Evolutionary conservation across 495 filamentous ascomycete genomes (phyloP).

Genomic region (Astrocystis sublimbata): DNA sequence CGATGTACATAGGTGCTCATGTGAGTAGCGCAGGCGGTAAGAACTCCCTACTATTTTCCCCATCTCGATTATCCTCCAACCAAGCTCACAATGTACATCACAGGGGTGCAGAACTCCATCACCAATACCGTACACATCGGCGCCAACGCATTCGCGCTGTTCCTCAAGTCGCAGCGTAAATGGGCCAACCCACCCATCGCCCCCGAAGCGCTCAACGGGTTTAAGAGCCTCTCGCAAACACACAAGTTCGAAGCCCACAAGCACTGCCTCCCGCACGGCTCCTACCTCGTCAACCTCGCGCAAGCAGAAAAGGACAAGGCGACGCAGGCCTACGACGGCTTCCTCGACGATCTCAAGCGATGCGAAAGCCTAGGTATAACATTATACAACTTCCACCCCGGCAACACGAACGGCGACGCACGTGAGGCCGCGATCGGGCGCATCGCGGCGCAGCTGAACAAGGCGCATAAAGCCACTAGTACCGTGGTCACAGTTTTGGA

Average conservation of each 20-base stretch:
- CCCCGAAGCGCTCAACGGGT: constrained; percentile 64
- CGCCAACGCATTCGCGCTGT: constrained; percentile 89
- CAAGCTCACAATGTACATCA: background rate
- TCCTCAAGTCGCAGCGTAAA: constrained; percentile 93
- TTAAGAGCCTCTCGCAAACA: constrained; percentile 63
- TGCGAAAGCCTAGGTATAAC: constrained; percentile 87
- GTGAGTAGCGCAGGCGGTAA: constrained; percentile 83
- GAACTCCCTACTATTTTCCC: constrained; percentile 8
- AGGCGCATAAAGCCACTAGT: constrained; percentile 71
- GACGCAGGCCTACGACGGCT: constrained; percentile 80
- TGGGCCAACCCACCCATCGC: constrained; percentile 84
- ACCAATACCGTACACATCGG: constrained; percentile 79
- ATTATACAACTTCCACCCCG: constrained; percentile 97
- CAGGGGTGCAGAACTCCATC: constrained; percentile 83
- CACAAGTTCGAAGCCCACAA: constrained; percentile 70
- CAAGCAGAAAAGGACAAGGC: constrained; percentile 76
- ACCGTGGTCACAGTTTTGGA: constrained; percentile 83
- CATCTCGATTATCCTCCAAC: background rate
- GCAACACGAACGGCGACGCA: constrained; percentile 66
- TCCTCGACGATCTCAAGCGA: constrained; percentile 83
- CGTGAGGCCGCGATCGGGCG: constrained; percentile 71
- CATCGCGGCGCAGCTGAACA: constrained; percentile 77
- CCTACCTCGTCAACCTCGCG: constrained; percentile 94
- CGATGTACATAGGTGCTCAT: constrained; percentile 87
- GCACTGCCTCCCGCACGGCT: constrained; percentile 86